Conservation (phyloP, 345 rosid genomes). For the Lepidium aucheri region DNA sequence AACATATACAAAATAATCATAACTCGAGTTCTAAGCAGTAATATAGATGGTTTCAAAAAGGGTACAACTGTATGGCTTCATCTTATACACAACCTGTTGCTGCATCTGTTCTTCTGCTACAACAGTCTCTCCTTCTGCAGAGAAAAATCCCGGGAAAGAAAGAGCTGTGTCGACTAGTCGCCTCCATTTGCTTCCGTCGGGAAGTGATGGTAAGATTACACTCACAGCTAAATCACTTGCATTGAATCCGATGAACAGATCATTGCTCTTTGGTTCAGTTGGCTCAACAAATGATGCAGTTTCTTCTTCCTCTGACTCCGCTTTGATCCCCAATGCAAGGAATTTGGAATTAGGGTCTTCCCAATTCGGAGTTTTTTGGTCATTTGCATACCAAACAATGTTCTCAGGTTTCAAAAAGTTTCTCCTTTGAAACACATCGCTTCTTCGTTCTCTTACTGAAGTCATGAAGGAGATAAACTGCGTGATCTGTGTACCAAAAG, state of each 20-base stretch:
- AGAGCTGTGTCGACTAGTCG: conserved; percentile 75
- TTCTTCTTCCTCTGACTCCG: conserved; percentile 29
- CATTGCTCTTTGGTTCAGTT: conserved; percentile 32
- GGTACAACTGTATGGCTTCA: conserved; percentile 77
- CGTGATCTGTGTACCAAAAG: conserved; percentile 59
- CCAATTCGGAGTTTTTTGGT: conserved; percentile 71
- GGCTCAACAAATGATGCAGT: conserved; percentile 25
- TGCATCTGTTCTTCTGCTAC: conserved; percentile 29
- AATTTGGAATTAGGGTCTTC: conserved; percentile 58
- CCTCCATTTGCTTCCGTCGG: conserved; percentile 54
- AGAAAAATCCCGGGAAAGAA: conserved; percentile 79
- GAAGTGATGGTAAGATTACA: conserved; percentile 47
- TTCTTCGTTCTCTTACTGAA: conserved; percentile 50
- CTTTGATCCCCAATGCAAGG: conserved; percentile 66
- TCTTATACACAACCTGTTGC: conserved; percentile 44
- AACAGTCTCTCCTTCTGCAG: conserved; percentile 43
- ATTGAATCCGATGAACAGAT: conserved; percentile 58
- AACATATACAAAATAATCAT: conserved; percentile 1
- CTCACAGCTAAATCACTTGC: conserved; percentile 38
- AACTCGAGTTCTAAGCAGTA: conserved; percentile 20
- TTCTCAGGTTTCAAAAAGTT: conserved; percentile 59
- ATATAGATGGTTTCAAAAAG: conserved; percentile 57
- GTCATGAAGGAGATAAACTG: conserved; percentile 66
- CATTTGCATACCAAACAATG: conserved; percentile 69
- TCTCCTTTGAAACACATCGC: conserved; percentile 61